phyloP scores from a whole-genome alignment of 352 stramenopile species.

The Phytophthora sp. region DNA sequence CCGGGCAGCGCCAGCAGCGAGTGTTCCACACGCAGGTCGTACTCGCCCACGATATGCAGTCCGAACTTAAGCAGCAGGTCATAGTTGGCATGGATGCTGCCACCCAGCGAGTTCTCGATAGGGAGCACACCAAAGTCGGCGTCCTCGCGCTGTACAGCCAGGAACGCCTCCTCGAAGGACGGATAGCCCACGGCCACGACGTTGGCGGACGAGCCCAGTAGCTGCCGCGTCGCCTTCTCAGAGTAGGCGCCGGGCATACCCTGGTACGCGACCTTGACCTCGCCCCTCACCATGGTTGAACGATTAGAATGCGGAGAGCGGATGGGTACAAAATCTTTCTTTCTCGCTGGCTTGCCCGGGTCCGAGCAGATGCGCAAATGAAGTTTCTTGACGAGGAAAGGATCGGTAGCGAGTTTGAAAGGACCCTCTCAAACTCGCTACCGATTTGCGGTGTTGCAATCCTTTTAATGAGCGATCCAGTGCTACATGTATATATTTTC shows the following conservation, averaged over 20 bases:
- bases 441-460: background rate
- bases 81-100: constrained; percentile 98
- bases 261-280: constrained; percentile 95
- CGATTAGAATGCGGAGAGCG: background rate
- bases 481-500: too few species aligned
- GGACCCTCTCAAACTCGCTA: background rate
- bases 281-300: constrained; percentile 29
- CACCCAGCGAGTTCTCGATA: constrained; percentile 95
- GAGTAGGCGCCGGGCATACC: constrained; percentile 97
- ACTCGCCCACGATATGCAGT: constrained; percentile 81
- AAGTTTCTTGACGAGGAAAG: constrained; percentile 1
- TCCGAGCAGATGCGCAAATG: constrained; percentile 1
- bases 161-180: constrained; percentile 59
- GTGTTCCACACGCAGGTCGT: constrained; percentile 90
- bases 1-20: constrained; percentile 93
- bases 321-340: too few species aligned
- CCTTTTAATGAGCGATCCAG: too few species aligned
- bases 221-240: constrained; percentile 95
- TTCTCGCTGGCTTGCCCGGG: background rate
- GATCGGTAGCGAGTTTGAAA: constrained; percentile 1
- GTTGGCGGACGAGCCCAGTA: constrained; percentile 73
- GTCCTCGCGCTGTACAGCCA: constrained; percentile 79
- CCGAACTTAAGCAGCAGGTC: constrained; percentile 83
- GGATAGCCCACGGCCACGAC: constrained; percentile 70
- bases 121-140: constrained; percentile 95